These are phyloP conservation scores for Plectosphaerella cucumerina DNA, from an alignment of 2,329 filamentous ascomycete genomes.

Conservation along the genomic window DNA sequence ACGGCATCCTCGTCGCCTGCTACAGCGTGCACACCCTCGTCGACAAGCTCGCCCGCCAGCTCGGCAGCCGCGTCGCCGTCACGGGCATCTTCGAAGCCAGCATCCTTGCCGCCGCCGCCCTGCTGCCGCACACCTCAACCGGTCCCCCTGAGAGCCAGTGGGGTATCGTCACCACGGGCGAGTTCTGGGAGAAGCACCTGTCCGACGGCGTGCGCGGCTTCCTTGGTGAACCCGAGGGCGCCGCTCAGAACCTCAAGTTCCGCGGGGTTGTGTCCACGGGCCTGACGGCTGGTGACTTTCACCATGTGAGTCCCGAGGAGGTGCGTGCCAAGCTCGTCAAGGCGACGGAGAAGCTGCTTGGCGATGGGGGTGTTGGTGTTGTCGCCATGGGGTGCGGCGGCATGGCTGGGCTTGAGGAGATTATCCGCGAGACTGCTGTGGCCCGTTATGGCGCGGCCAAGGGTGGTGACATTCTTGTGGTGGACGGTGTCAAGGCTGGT, in stretches of 20 bases:
- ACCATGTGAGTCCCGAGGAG: constrained; percentile 60
- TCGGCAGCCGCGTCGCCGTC: constrained; percentile 42
- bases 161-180: constrained; percentile 85
- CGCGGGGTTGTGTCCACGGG: constrained; percentile 81
- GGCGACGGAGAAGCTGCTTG: constrained; percentile 64
- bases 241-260: constrained; percentile 46
- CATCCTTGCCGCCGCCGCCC: constrained; percentile 59
- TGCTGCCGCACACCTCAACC: constrained; percentile 28
- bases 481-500: constrained; percentile 77
- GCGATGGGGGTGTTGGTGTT: constrained; percentile 52
- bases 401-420: constrained; percentile 80
- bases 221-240: constrained; percentile 45
- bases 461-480: constrained; percentile 56
- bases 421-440: constrained; percentile 65
- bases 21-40: constrained; percentile 84
- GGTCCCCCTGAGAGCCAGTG: constrained; percentile 46
- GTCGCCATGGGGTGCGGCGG: constrained; percentile 87
- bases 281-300: constrained; percentile 73
- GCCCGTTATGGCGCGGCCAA: constrained; percentile 58
- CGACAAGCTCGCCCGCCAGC: constrained; percentile 39
- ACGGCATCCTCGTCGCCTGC: constrained; percentile 83
- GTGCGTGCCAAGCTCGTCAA: constrained; percentile 63
- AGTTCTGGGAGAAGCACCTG: constrained; percentile 76
- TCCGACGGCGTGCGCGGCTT: constrained; percentile 59
- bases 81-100: constrained; percentile 88